phyloP scores from a whole-genome alignment of 2,329 filamentous ascomycete species.

The Fusarium nanum region DNA sequence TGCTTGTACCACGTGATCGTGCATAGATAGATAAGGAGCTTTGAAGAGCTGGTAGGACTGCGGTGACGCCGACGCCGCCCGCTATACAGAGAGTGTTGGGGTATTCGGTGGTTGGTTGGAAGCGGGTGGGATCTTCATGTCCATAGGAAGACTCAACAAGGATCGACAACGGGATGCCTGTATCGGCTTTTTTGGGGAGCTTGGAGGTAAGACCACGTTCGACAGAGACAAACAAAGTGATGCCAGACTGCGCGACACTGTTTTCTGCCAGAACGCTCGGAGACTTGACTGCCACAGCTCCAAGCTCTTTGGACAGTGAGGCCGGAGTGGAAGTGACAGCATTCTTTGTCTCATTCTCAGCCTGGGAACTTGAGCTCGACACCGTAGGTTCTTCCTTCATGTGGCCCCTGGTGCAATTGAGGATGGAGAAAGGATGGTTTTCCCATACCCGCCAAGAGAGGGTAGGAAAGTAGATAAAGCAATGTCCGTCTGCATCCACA shows the following conservation, averaged over 20 bases:
- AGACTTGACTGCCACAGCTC: neutral
- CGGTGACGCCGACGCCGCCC: conserved; percentile 50
- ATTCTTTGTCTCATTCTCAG: conserved; percentile 28
- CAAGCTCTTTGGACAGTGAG: conserved; percentile 30
- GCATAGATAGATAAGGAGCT: conserved; percentile 35
- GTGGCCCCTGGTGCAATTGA: conserved; percentile 32
- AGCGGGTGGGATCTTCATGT: conserved; percentile 39
- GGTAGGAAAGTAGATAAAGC: conserved; percentile 49
- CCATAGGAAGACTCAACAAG: conserved; percentile 49
- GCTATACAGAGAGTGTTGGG: conserved; percentile 48
- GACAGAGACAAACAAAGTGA: conserved; percentile 46
- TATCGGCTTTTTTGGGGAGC: conserved; percentile 32
- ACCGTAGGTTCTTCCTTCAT: neutral
- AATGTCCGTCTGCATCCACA: conserved; percentile 45
- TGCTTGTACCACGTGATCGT: conserved; percentile 40
- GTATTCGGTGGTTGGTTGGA: conserved; percentile 39
- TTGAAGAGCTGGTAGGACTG: conserved; percentile 44
- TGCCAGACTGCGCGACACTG: conserved; percentile 29
- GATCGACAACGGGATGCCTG: conserved; percentile 38
- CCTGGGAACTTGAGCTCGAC: conserved; percentile 3
- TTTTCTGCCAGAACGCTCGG: too few species aligned
- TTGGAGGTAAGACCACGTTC: conserved; percentile 40
- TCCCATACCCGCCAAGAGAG: conserved; percentile 50
- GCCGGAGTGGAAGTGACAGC: neutral
- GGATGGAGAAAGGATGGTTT: conserved; percentile 50